Evolutionary conservation across 2,329 filamentous ascomycete species (phyloP), one percentile per base, ranked within the genome.

Genomic region (Ophiocordyceps camponoti-leonardi): DNA sequence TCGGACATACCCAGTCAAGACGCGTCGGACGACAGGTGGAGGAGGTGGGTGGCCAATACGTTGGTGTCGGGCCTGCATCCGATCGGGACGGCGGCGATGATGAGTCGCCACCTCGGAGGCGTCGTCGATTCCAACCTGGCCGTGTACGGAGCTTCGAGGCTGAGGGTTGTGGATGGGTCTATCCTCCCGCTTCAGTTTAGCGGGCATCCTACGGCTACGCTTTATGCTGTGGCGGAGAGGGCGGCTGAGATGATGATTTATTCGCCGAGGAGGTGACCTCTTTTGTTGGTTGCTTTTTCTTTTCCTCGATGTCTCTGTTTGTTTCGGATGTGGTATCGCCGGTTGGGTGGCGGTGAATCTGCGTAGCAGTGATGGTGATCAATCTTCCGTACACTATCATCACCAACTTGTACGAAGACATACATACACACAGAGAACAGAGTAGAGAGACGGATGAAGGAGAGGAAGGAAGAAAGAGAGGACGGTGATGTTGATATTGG

Each of bases 51-150:
- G 3, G 50, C 19, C 0, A 44, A 20, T 3, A 40, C 26, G 13
- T 4, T 47, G 7, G n/a, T 12, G 1, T 50, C 58, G 1, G 63
- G 63, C 20, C 68, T 67, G 41, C 71, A 74, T 51, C 61, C 66
- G 0, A 58, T 65, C 22, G 68, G 68, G 2, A 72, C 69, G 0
- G 62, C 66, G 3, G 62, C 71, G 4, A 75, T 75, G 70, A 65
- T 73, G 60, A 61, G 67, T 2, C 57, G 62, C 13, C 62, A 66
- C 26, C 58, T 67, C 3, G 71, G 69, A 1, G 71, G 70, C 3
- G 71, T 73, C 13, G 70, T 73, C 0, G 64, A 69, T 46, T 50
- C 64, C 1, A 33, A 50, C 33, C 59, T 75, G 3, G 66, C 63
- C 47, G 71, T 76, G 2, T 68, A 73, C 48, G 52, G 48, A 5